Percentiles rank a stretch among this genome's conserved stretches.
Conservation (phyloP, 2,329 filamentous ascomycete species). For the Diaporthe destruens region DNA sequence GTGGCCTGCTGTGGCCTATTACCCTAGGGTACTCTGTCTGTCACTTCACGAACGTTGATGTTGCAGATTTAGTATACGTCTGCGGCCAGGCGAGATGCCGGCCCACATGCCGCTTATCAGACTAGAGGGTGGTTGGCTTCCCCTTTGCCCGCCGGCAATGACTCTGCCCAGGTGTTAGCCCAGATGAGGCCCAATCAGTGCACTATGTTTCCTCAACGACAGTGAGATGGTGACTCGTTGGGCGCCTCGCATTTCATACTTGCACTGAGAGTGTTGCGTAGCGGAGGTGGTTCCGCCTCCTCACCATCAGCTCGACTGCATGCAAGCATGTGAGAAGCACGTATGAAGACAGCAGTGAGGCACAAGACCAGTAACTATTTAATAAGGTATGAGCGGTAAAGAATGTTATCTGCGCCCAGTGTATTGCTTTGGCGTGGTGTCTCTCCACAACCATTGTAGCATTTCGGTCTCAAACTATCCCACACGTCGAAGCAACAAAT, state of each 20-base stretch:
- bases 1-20: not conserved
- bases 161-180: not conserved
- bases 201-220: too few relatives aligned
- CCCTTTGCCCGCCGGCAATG: conserved; percentile 25
- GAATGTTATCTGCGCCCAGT: not conserved
- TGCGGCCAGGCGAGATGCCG: not conserved
- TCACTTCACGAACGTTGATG: not conserved
- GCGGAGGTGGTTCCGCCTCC: not conserved
- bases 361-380: not conserved
- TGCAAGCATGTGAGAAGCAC: not conserved
- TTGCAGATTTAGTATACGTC: not conserved
- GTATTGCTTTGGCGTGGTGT: not conserved
- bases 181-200: not conserved
- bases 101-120: not conserved
- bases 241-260: too few relatives aligned
- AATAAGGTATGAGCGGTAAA: not conserved
- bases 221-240: too few relatives aligned
- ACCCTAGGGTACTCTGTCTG: too few relatives aligned
- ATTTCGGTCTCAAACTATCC: not conserved
- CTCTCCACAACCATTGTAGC: not conserved
- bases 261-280: not conserved
- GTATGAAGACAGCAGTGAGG: not conserved
- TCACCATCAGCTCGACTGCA: not conserved
- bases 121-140: conserved; percentile 1
- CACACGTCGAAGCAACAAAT: not conserved